phyloP scores from a whole-genome alignment of 352 stramenopile species.

The Pilasporangium apinafurcum region DNA sequence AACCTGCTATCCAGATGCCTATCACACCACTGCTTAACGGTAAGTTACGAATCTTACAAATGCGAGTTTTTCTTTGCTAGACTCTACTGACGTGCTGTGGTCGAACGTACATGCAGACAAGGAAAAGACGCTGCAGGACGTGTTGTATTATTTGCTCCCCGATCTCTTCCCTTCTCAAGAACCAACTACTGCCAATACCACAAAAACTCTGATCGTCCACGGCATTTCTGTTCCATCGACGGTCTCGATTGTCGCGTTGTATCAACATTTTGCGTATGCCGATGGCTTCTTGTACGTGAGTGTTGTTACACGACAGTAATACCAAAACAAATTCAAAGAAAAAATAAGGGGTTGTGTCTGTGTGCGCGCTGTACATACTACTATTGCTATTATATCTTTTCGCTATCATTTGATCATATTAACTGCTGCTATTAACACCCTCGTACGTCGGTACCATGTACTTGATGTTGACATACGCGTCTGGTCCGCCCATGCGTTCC shows the following conservation, averaged over 20 bases:
- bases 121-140: slow-evolving; percentile 40
- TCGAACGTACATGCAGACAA: slow-evolving; percentile 9
- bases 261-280: slow-evolving; percentile 58
- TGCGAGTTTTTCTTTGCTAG: not conserved
- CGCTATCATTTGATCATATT: not conserved
- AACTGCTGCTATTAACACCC: slow-evolving; percentile 18
- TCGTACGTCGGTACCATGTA: slow-evolving; percentile 97
- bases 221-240: slow-evolving; percentile 38
- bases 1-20: slow-evolving; percentile 64
- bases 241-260: slow-evolving; percentile 54
- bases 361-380: not conserved
- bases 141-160: slow-evolving; percentile 49
- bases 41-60: slow-evolving; percentile 1
- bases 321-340: not conserved
- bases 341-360: not conserved
- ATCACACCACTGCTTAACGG: slow-evolving; percentile 41
- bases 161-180: slow-evolving; percentile 37
- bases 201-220: slow-evolving; percentile 40
- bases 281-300: slow-evolving; percentile 76
- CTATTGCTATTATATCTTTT: not conserved
- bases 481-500: slow-evolving; percentile 74
- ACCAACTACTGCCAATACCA: not conserved
- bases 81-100: not conserved
- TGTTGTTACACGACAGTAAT: slow-evolving; percentile 10
- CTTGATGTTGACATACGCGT: slow-evolving; percentile 95